Percentiles rank a stretch among this genome's conserved stretches.
phyloP scores from a whole-genome alignment of 805 yeast species.

The Sugiyamaella smithiae region DNA sequence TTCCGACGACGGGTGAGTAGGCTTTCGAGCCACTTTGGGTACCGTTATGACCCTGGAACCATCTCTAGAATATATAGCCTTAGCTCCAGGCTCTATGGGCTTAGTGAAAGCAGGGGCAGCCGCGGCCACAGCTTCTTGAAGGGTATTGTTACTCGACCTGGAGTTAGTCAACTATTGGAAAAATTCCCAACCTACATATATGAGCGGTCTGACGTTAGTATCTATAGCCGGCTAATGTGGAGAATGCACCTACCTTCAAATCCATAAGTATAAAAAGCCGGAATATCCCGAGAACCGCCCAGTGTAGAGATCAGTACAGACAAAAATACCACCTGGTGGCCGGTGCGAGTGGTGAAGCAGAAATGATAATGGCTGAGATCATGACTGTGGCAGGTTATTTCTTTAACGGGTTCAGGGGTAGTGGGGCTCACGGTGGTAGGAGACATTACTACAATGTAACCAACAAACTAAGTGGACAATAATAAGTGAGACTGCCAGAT shows the following conservation, averaged over 20 bases:
- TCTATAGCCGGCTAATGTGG: neutral
- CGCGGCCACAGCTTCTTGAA: conserved; percentile 19
- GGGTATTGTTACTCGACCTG: conserved; percentile 2
- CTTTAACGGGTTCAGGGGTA: conserved; percentile 3
- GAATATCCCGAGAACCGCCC: neutral
- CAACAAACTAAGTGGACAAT: too few relatives aligned
- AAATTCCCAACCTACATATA: neutral
- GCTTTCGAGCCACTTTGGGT: conserved; percentile 8
- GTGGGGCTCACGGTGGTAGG: neutral
- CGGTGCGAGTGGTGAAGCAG: neutral
- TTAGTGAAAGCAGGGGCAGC: conserved; percentile 24
- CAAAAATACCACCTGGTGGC: neutral
- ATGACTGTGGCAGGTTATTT: conserved; percentile 4
- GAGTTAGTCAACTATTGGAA: neutral
- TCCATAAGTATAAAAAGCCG: neutral
- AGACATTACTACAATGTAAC: neutral
- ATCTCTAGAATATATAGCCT: conserved; percentile 25
- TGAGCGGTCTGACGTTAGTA: neutral
- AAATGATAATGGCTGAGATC: conserved; percentile 4
- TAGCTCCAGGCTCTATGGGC: conserved; percentile 24
- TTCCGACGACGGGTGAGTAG: neutral
- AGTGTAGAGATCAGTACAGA: neutral
- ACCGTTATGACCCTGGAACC: conserved; percentile 26
- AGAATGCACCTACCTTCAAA: neutral
- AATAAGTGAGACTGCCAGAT: too few relatives aligned